phyloP scores from a whole-genome alignment of 2,329 filamentous ascomycete species.

The Clonostachys rosea region DNA sequence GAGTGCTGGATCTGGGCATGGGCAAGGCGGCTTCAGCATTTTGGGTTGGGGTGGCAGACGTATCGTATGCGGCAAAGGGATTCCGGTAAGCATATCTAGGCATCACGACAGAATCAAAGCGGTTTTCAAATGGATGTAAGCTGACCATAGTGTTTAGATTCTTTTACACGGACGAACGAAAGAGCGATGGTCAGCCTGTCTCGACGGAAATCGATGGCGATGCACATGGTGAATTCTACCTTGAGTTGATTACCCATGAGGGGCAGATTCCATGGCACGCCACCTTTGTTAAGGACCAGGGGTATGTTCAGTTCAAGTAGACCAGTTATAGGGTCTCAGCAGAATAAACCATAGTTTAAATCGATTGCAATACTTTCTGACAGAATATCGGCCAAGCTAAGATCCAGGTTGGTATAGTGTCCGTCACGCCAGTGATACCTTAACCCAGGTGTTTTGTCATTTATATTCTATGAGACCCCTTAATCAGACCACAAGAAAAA shows the following conservation, averaged over 20 bases:
- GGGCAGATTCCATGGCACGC: conserved; percentile 36
- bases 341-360: no score
- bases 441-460: no score
- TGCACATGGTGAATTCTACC: conserved; percentile 32
- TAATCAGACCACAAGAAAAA: no score
- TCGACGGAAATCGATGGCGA: conserved; percentile 22
- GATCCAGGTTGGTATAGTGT: no score
- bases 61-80: not conserved
- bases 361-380: no score
- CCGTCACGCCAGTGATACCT: no score
- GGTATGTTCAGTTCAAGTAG: conserved; percentile 27
- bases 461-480: no score
- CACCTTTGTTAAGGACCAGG: conserved; percentile 33
- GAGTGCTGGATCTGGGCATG: conserved; percentile 6
- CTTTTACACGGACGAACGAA: conserved; percentile 45
- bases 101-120: no score
- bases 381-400: no score
- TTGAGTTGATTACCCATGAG: conserved; percentile 28
- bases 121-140: not conserved
- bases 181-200: conserved; percentile 22
- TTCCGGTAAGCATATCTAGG: not conserved
- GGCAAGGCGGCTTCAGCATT: not conserved
- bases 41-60: not conserved
- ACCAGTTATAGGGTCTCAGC: no score
- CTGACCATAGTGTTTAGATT: conserved; percentile 27